Evolutionary conservation across 106 monocot genomes (phyloP).

Genomic region (Cymbidium sinense): DNA sequence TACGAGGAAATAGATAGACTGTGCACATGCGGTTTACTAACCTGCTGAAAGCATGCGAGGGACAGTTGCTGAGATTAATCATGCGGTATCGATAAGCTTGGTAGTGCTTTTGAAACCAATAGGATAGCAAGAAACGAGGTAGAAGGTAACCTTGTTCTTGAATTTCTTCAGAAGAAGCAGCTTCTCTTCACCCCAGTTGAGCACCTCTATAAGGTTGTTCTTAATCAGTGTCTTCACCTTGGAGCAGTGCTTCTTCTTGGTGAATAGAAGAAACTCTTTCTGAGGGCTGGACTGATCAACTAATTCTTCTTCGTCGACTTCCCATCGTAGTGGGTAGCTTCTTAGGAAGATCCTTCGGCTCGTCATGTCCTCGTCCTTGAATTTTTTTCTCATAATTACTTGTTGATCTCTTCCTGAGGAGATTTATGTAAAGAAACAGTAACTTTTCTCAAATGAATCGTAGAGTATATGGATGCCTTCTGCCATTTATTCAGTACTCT

Average conservation of each 20-base stretch:
- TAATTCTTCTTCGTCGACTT: slow-evolving; percentile 3
- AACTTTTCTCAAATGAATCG: too few species aligned
- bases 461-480: too few species aligned
- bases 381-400: slow-evolving; percentile 30
- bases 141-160: slow-evolving; percentile 41
- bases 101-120: slow-evolving; percentile 32
- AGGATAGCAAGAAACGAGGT: slow-evolving; percentile 38
- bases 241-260: neutral
- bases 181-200: slow-evolving; percentile 50
- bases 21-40: too few species aligned
- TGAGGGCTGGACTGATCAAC: neutral
- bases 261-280: too few species aligned
- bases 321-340: slow-evolving; percentile 69
- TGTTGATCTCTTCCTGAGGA: too few species aligned
- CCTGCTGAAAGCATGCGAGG: too few species aligned
- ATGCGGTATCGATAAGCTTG: slow-evolving; percentile 5
- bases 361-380: slow-evolving; percentile 50
- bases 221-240: slow-evolving; percentile 7
- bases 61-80: too few species aligned
- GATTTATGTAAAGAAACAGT: too few species aligned
- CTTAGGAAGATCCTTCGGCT: slow-evolving; percentile 58
- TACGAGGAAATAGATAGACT: too few species aligned
- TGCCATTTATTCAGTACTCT: too few species aligned
- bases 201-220: slow-evolving; percentile 24
- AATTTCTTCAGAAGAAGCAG: slow-evolving; percentile 30